Conservation (phyloP, 163 green algal genomes). For the Scenedesmus sp. region DNA sequence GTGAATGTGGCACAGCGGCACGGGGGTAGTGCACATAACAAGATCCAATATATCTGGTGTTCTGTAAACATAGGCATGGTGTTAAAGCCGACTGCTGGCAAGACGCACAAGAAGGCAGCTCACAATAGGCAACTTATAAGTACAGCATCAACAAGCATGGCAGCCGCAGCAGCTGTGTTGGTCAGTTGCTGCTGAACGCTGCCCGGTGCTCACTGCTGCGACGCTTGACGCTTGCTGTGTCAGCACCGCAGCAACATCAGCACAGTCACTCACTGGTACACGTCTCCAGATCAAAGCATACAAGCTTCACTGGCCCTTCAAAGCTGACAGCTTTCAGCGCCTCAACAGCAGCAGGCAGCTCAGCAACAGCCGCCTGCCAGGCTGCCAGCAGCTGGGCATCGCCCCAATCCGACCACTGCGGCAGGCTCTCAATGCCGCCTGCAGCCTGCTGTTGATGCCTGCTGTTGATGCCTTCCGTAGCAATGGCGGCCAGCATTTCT, state of each 20-base stretch:
- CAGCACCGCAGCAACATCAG: background rate
- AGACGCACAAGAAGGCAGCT: too few species aligned
- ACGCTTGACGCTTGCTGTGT: too few species aligned
- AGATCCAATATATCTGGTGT: too few species aligned
- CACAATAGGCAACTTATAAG: too few species aligned
- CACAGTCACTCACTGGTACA: background rate
- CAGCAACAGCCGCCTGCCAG: background rate
- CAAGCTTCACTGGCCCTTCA: background rate
- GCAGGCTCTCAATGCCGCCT: background rate
- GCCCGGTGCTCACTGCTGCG: too few species aligned
- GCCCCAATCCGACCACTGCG: background rate
- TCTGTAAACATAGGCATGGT: too few species aligned
- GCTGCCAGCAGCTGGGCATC: background rate
- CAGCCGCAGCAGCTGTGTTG: too few species aligned
- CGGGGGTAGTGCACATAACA: too few species aligned
- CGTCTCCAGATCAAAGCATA: conserved; percentile 45
- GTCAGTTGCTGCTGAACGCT: too few species aligned
- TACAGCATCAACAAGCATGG: too few species aligned
- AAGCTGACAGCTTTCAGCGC: background rate
- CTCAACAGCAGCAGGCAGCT: conserved; percentile 38
- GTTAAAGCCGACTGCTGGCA: too few species aligned
- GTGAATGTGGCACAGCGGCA: too few species aligned
- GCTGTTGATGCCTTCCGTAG: background rate
- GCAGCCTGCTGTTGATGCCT: background rate
- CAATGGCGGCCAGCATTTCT: background rate